Percentiles rank a stretch among this genome's conserved stretches.
Evolutionary conservation across 306 rosid species (phyloP).

Genomic region (Cicer pinnatifidum): DNA sequence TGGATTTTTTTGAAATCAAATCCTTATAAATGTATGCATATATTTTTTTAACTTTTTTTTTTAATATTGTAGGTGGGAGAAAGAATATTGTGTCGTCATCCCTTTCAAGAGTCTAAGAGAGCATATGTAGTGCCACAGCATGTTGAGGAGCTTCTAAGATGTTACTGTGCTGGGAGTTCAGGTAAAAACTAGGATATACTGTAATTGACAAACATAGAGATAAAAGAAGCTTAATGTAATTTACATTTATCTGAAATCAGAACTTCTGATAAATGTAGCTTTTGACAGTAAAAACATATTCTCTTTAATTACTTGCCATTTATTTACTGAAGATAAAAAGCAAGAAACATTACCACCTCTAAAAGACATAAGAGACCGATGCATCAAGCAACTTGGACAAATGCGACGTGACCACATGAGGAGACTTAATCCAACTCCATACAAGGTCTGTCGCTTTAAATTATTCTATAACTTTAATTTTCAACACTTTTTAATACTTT

Average conservation of each 20-base stretch:
- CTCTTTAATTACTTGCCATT: constrained; percentile 11
- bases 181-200: constrained; percentile 52
- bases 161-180: constrained; percentile 83
- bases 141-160: constrained; percentile 88
- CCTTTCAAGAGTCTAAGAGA: constrained; percentile 95
- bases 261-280: constrained; percentile 33
- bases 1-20: not conserved
- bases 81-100: constrained; percentile 91
- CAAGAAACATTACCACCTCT: constrained; percentile 73
- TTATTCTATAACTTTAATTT: not conserved
- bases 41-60: not conserved
- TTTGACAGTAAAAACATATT: not conserved
- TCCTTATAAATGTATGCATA: not conserved
- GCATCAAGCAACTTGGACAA: constrained; percentile 80
- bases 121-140: constrained; percentile 96
- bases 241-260: constrained; percentile 23
- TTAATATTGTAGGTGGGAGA: constrained; percentile 74
- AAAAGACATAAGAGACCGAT: constrained; percentile 70
- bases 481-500: not conserved
- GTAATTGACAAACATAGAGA: not conserved
- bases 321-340: constrained; percentile 55
- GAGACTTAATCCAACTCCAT: constrained; percentile 62
- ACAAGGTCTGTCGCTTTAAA: constrained; percentile 14
- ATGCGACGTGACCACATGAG: constrained; percentile 99
- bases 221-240: constrained; percentile 16